A percentile compares a stretch with the other conserved stretches of the same genome.
Evolutionary conservation across 2,329 filamentous ascomycete species (phyloP).

Genomic region (Alternaria arbusti): DNA sequence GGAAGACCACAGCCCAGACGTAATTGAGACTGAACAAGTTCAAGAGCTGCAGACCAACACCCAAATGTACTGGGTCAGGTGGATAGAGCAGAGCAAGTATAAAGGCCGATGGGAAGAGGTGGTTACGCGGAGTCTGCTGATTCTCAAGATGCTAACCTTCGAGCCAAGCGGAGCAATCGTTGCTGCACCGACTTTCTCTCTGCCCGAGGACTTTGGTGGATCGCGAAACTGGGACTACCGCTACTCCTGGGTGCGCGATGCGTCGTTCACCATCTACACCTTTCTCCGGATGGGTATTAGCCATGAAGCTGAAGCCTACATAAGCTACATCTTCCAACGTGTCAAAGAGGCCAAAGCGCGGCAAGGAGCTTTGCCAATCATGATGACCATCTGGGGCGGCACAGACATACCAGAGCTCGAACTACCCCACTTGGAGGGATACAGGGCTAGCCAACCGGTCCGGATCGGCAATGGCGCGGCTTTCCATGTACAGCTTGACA

Average conservation of each 20-base stretch:
- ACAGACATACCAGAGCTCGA: conserved; percentile 76
- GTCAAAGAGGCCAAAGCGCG: conserved; percentile 66
- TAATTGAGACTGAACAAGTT: conserved; percentile 65
- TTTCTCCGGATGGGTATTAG: conserved; percentile 77
- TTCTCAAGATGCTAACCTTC: conserved; percentile 77
- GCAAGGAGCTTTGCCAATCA: conserved; percentile 73
- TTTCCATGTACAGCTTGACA: conserved; percentile 78
- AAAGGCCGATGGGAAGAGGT: conserved; percentile 76
- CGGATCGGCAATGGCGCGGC: conserved; percentile 80
- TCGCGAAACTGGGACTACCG: conserved; percentile 69
- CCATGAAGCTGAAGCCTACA: conserved; percentile 78
- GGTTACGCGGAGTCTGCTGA: conserved; percentile 72
- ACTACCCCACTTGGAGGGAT: conserved; percentile 73
- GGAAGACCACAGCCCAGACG: conserved; percentile 62
- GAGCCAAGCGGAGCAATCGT: conserved; percentile 81
- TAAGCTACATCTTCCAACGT: conserved; percentile 77
- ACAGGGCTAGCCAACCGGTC: conserved; percentile 73
- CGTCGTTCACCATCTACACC: conserved; percentile 78
- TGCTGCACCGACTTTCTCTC: conserved; percentile 77
- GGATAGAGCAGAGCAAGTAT: conserved; percentile 74
- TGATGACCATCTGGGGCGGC: conserved; percentile 75
- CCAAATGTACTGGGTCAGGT: conserved; percentile 74
- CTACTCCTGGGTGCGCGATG: conserved; percentile 80
- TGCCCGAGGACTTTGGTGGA: conserved; percentile 66
- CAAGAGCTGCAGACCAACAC: conserved; percentile 72